A percentile compares a stretch with the other conserved stretches of the same genome.
Conservation (phyloP, 352 stramenopile species). For the Albugo candida region DNA sequence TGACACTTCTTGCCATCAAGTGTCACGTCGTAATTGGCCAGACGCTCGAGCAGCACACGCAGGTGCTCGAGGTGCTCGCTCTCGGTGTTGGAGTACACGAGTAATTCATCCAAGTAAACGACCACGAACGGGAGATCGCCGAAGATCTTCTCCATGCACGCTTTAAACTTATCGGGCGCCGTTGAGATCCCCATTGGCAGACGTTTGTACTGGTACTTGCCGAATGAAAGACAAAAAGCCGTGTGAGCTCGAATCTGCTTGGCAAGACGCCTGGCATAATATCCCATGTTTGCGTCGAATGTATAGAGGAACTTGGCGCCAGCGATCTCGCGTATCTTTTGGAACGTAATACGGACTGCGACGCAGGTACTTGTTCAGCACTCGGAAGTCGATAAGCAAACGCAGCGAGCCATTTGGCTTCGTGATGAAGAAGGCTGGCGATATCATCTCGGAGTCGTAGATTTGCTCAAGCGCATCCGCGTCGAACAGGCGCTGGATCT, state of each 20-base stretch:
- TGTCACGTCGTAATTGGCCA: not conserved
- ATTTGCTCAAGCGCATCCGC: not conserved
- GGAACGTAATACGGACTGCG: slow-evolving; percentile 16
- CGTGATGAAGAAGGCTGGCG: slow-evolving; percentile 10
- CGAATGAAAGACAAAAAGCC: slow-evolving; percentile 12
- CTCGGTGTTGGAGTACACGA: not conserved
- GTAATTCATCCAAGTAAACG: slow-evolving; percentile 5
- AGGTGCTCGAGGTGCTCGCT: slow-evolving; percentile 1
- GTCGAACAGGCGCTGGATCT: slow-evolving; percentile 1
- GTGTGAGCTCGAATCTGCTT: slow-evolving; percentile 8
- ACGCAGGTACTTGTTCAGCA: slow-evolving; percentile 15
- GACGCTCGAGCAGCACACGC: not conserved
- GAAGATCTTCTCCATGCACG: not conserved
- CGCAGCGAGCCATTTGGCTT: slow-evolving; percentile 17
- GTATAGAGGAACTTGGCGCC: slow-evolving; percentile 9
- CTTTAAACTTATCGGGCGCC: slow-evolving; percentile 4
- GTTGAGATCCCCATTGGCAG: slow-evolving; percentile 12
- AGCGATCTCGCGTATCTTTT: slow-evolving; percentile 13
- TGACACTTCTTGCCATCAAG: slow-evolving; percentile 11
- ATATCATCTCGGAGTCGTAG: slow-evolving; percentile 1
- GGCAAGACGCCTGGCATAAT: slow-evolving; percentile 15
- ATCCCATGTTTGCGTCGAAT: slow-evolving; percentile 14
- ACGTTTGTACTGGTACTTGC: slow-evolving; percentile 10
- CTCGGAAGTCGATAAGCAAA: slow-evolving; percentile 14
- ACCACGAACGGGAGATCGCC: not conserved